Evolutionary conservation across 1,284 basidiomycete genomes (phyloP).

Genomic region (Anthracocystis setariae): DNA sequence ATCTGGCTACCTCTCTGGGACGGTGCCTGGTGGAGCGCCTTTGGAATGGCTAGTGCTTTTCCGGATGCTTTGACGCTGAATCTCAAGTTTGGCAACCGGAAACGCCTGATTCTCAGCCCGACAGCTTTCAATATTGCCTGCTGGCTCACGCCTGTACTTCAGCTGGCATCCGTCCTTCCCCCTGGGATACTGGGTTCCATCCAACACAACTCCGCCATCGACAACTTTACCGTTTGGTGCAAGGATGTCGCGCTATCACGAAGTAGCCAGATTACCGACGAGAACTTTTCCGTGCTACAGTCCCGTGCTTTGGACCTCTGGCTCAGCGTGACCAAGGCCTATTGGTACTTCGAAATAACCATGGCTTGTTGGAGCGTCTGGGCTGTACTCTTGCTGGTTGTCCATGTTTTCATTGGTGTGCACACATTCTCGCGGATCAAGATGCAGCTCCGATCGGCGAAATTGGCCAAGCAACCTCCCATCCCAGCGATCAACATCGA

Average conservation of each 20-base stretch:
- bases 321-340: slow-evolving; percentile 19
- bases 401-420: slow-evolving; percentile 19
- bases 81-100: slow-evolving; percentile 8
- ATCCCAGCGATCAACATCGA: background rate
- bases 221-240: slow-evolving; percentile 12
- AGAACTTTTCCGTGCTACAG: background rate
- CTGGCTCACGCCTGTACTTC: slow-evolving; percentile 15
- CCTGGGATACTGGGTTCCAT: slow-evolving; percentile 7
- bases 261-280: background rate
- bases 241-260: background rate
- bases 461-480: background rate
- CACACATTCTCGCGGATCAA: slow-evolving; percentile 27
- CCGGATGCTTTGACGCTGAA: slow-evolving; percentile 36
- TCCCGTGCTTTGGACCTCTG: slow-evolving; percentile 8
- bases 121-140: slow-evolving; percentile 24
- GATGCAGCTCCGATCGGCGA: slow-evolving; percentile 8
- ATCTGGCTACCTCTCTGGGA: slow-evolving; percentile 27
- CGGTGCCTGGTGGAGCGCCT: slow-evolving; percentile 26
- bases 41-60: slow-evolving; percentile 31
- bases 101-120: slow-evolving; percentile 29
- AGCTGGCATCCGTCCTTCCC: slow-evolving; percentile 9
- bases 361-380: slow-evolving; percentile 22
- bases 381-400: slow-evolving; percentile 12
- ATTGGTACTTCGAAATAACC: slow-evolving; percentile 19
- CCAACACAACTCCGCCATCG: slow-evolving; percentile 1